Evolutionary conservation across 208 protist genomes (phyloP), one percentile per base, ranked within the genome.

Genomic region (Acanthamoeba castellanii): DNA sequence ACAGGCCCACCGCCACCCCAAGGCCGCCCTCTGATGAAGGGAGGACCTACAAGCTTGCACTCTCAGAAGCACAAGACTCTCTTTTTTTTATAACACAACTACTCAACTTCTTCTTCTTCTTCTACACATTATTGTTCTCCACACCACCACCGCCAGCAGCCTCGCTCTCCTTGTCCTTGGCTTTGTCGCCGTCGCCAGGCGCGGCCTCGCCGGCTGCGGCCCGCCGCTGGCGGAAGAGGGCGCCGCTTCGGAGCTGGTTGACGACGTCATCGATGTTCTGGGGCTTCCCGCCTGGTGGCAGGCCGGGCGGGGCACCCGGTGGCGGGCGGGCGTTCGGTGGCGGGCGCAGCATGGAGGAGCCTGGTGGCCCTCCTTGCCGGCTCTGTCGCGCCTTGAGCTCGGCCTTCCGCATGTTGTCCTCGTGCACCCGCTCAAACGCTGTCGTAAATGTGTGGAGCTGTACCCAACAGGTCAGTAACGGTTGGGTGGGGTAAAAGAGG

Each of bases 341-440:
- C 52, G 52, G 52, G 11, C 52, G 52, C 16, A 16, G 52, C 11
- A n/a, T 84, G 42, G 18, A 57, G 2, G 13, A 5, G 8, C 74
- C 74, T 47, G 20, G 4, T 47, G 42, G 42, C 7, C 74, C 74
- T 7, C 68, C 32, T n/a, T 20, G 13, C 22, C 74, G 74, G 34
- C n/a, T 55, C 74, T 27, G 27, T 55, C 45, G 74, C 3, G 34
- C 45, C 45, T 32, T 27, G 9, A 70, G 3, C 55, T 92, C 85
- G 18, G 42, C 37, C 55, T 72, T 92, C 37, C 27, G 34, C 57
- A 72, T 13, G 85, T 92, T 92, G 5, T 92, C 85, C 34, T 64
- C 50, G 64, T 92, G 85, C 6, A 45, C 85, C 32, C 59, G 68
- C 30, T 92, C 85, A 27, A 92, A 92, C 2, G 57, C 85, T 20